phyloP scores from a whole-genome alignment of 1,139 yeast genomes.

The Magnusiomyces clavatus region DNA sequence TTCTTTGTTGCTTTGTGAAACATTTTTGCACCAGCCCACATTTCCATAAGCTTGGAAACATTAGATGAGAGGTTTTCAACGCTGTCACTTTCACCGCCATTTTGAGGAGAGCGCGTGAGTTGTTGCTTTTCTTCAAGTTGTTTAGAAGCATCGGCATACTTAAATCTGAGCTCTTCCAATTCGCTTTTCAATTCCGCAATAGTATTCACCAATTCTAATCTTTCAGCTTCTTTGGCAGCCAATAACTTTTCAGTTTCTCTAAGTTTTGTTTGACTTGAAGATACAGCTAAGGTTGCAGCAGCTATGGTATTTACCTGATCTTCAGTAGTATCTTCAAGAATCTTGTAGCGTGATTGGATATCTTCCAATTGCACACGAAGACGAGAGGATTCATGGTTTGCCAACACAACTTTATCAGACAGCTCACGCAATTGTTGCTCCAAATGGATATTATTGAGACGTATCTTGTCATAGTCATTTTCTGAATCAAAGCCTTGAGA shows the following conservation, averaged over 20 bases:
- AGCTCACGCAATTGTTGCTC: constrained; percentile 22
- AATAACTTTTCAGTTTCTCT: constrained; percentile 20
- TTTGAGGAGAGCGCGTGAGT: neutral
- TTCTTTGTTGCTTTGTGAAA: constrained; percentile 12
- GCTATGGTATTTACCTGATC: constrained; percentile 25
- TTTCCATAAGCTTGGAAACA: constrained; percentile 23
- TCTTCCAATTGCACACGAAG: constrained; percentile 19
- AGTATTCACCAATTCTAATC: constrained; percentile 18
- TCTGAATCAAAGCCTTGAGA: neutral
- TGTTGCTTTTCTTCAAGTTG: constrained; percentile 6
- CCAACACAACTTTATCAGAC: constrained; percentile 21
- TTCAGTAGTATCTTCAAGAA: constrained; percentile 24
- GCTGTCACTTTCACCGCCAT: neutral
- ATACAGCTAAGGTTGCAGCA: constrained; percentile 26
- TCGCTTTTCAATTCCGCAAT: constrained; percentile 18
- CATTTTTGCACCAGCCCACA: constrained; percentile 27
- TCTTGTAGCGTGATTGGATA: constrained; percentile 15
- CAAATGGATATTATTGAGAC: constrained; percentile 15
- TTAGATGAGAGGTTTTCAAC: constrained; percentile 8
- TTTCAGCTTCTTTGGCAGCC: constrained; percentile 19
- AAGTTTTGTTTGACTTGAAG: constrained; percentile 24
- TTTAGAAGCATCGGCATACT: constrained; percentile 12
- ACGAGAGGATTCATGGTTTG: constrained; percentile 22
- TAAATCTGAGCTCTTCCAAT: constrained; percentile 18
- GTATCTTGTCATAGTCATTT: constrained; percentile 6